A percentile compares a stretch with the other conserved stretches of the same genome.
phyloP scores from a whole-genome alignment of 2,329 filamentous ascomycete species.

The Dactylonectria macrodidyma region DNA sequence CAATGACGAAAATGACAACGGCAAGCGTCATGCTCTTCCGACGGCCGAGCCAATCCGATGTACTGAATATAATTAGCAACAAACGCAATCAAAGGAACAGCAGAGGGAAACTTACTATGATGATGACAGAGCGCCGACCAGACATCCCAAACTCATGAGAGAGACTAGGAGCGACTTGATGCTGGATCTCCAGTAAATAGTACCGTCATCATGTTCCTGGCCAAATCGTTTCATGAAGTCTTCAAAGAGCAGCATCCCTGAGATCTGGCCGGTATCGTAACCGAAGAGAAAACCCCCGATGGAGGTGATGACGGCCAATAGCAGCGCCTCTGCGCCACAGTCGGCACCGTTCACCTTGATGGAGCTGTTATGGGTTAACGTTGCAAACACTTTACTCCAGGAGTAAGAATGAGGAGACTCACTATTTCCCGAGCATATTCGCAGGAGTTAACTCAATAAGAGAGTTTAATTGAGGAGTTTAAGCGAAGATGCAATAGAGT shows the following conservation, averaged over 20 bases:
- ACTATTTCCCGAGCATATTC: conserved; percentile 34
- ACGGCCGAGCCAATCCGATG: conserved; percentile 71
- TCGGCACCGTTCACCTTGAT: conserved; percentile 60
- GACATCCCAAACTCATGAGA: conserved; percentile 69
- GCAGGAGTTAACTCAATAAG: no score
- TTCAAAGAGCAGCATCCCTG: conserved; percentile 63
- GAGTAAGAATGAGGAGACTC: conserved; percentile 12
- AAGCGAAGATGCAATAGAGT: no score
- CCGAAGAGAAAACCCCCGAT: conserved; percentile 76
- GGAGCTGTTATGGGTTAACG: conserved; percentile 47
- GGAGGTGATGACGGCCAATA: conserved; percentile 67
- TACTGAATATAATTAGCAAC: conserved; percentile 49
- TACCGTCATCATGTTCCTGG: conserved; percentile 57
- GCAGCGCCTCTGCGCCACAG: conserved; percentile 57
- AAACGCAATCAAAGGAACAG: no score
- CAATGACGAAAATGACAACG: conserved; percentile 72
- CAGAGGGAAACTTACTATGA: conserved; percentile 56
- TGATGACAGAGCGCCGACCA: conserved; percentile 67
- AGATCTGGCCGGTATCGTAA: conserved; percentile 75
- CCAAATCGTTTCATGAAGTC: conserved; percentile 73
- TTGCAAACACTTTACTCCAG: no score
- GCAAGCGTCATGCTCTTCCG: conserved; percentile 68
- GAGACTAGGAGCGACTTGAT: conserved; percentile 68
- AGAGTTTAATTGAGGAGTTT: no score
- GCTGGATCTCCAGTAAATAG: conserved; percentile 57